phyloP scores from a whole-genome alignment of 768 basidiomycete species.

The Trametes cingulata region DNA sequence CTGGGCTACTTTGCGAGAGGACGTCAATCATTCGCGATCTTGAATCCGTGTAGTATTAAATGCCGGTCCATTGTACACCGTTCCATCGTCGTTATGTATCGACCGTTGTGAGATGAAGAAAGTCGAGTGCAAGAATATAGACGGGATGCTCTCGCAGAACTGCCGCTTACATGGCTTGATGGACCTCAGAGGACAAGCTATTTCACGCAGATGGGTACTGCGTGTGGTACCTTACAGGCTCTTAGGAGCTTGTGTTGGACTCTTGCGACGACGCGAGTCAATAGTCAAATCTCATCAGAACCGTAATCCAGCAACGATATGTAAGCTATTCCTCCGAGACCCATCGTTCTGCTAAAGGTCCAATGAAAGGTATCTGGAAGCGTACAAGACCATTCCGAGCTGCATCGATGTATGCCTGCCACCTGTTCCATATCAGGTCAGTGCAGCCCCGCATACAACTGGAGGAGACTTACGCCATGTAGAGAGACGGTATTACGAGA shows the following conservation, averaged over 20 bases:
- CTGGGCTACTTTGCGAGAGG: neutral
- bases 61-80: constrained; percentile 19
- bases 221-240: too few species aligned
- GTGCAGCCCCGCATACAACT: neutral
- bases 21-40: neutral
- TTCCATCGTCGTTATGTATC: constrained; percentile 1
- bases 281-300: neutral
- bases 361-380: constrained; percentile 64
- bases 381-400: constrained; percentile 51
- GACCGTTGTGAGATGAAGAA: neutral
- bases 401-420: constrained; percentile 55
- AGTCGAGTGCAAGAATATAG: neutral
- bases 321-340: constrained; percentile 55
- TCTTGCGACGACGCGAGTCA: too few species aligned
- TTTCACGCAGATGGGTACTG: too few species aligned
- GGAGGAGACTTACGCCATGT: constrained; percentile 55
- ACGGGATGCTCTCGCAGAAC: too few species aligned
- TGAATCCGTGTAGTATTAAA: constrained; percentile 1
- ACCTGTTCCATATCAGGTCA: constrained; percentile 32
- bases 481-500: constrained; percentile 43
- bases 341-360: constrained; percentile 68
- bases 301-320: neutral
- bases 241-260: too few species aligned
- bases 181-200: too few species aligned
- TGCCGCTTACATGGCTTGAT: too few species aligned